These are phyloP conservation scores for Suhomyces terraborum DNA, from an alignment of 1,139 yeast species.

Conservation along the genomic window DNA sequence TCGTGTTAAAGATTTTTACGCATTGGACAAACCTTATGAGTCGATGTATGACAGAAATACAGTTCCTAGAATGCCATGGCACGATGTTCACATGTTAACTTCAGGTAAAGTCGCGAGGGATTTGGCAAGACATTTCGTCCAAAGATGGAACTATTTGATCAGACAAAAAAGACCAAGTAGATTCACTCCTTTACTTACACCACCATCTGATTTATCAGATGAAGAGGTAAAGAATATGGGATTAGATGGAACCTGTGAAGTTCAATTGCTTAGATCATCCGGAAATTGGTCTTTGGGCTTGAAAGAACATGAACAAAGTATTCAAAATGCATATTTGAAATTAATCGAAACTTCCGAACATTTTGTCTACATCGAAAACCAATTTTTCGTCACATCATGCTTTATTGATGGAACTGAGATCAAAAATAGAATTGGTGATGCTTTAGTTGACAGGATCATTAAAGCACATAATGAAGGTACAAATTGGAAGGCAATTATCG, in stretches of 20 bases:
- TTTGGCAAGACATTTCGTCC: constrained; percentile 89
- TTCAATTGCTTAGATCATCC: constrained; percentile 84
- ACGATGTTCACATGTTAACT: constrained; percentile 95
- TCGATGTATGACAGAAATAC: constrained; percentile 84
- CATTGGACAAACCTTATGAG: constrained; percentile 82
- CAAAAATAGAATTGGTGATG: constrained; percentile 92
- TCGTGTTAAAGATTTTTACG: constrained; percentile 81
- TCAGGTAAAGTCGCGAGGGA: constrained; percentile 97
- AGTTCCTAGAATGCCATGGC: constrained; percentile 99
- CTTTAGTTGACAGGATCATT: constrained; percentile 89
- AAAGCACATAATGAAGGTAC: constrained; percentile 79
- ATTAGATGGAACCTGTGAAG: constrained; percentile 85
- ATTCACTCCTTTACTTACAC: constrained; percentile 86
- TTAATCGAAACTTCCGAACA: constrained; percentile 91
- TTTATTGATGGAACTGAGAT: constrained; percentile 83
- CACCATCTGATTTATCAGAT: constrained; percentile 84
- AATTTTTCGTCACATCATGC: constrained; percentile 88
- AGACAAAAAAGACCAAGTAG: constrained; percentile 95
- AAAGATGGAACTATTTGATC: constrained; percentile 92
- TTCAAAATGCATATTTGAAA: constrained; percentile 89
- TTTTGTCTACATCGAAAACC: constrained; percentile 91
- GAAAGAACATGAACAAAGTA: constrained; percentile 81
- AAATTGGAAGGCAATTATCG: constrained; percentile 85
- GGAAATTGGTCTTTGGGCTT: constrained; percentile 94
- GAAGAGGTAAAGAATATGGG: constrained; percentile 67